Evolutionary conservation across 2,329 filamentous ascomycete species (phyloP), one percentile per base, ranked within the genome.

Genomic region (Fusarium sambucinum): DNA sequence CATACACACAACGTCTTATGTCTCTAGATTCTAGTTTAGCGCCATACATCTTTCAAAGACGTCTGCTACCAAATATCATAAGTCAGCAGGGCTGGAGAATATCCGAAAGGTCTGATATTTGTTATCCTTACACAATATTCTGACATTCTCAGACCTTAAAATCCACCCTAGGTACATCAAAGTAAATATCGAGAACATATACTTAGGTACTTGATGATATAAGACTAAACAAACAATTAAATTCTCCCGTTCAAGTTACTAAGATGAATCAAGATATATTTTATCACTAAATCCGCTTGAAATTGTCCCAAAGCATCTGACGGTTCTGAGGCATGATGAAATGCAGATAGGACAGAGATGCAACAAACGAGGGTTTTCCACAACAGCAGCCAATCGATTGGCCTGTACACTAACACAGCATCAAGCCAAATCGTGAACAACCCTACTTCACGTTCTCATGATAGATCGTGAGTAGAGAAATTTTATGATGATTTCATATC

Each of bases 341-440:
- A 79, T 79, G 77, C 77, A 75, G 38, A 40, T 78, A 79, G 71
- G 59, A 61, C 75, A 69, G 59, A 68, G 55, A 74, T 78, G 77
- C 75, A 76, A 29, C 55, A 78, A 79, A 78, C 77, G 77, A 42
- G 73, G 74, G 71, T 21, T 16, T 21, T 6, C 10, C 16, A n/a
- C 16, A 23, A 19, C 5, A 14, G 17, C 21, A n/a, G 8, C 19
- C 56, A 32, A 35, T 46, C 14, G 19, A 50, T 19, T 19, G 25
- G 12, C 14, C 21, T 44, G 17, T 35, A 35, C 16, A 47, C 14
- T 29, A 52, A 45, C 35, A 30, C 27, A 19, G 4, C 11, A 16
- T 13, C 11, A 40, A 37, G 6, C 17, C 17, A 7, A 5, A 48
- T 44, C 17, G 25, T 16, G n/a, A 32, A 25, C 3, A n/a, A 25